A percentile compares a stretch with the other conserved stretches of the same genome.
These are phyloP conservation scores for Urochloa ruziziensis DNA, from an alignment of 176 grass and related monocot genomes.

Conservation along the genomic window DNA sequence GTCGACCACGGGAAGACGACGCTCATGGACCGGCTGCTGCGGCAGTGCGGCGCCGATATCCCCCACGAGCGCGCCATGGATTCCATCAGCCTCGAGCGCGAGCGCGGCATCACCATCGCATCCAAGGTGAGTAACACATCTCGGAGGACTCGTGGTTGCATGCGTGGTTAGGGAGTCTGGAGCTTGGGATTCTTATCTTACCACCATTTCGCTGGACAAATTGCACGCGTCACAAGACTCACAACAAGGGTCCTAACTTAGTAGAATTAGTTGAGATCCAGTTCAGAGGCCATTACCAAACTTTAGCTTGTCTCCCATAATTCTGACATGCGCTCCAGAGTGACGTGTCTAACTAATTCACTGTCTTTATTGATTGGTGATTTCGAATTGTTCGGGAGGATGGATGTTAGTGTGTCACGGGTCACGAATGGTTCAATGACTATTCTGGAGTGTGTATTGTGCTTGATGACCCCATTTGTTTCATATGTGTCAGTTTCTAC, in stretches of 20 bases:
- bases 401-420: neutral
- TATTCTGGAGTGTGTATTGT: neutral
- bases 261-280: conserved; percentile 27
- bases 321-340: neutral
- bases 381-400: neutral
- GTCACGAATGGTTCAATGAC: neutral
- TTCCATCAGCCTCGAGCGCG: conserved; percentile 91
- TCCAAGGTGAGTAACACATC: conserved; percentile 57
- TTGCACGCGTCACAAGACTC: neutral
- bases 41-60: conserved; percentile 89
- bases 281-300: conserved; percentile 7
- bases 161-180: neutral
- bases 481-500: neutral
- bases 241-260: neutral
- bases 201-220: conserved; percentile 11
- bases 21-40: conserved; percentile 92
- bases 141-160: neutral
- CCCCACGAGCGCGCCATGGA: conserved; percentile 95
- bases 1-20: conserved; percentile 98
- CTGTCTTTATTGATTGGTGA: neutral
- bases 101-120: conserved; percentile 89
- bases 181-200: neutral
- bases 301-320: neutral
- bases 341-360: neutral
- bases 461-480: neutral